These are phyloP conservation scores for Pythium biforme DNA, from an alignment of 352 stramenopile genomes.

Conservation along the genomic window DNA sequence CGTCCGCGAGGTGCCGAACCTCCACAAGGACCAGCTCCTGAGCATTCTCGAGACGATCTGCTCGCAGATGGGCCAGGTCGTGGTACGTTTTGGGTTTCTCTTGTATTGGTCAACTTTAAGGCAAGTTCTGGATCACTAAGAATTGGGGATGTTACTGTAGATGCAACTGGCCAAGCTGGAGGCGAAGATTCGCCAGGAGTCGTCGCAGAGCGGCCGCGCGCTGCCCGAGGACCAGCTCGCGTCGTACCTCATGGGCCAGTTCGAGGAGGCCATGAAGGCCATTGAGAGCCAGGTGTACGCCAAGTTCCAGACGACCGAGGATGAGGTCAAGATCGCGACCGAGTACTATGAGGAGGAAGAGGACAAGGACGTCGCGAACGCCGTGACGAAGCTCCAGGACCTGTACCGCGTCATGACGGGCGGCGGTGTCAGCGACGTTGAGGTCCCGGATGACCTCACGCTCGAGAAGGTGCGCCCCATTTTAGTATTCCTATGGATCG, in stretches of 20 bases:
- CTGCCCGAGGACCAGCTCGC: slow-evolving; percentile 83
- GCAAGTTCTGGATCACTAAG: not conserved
- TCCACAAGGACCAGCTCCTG: slow-evolving; percentile 86
- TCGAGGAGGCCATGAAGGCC: slow-evolving; percentile 89
- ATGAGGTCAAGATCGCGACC: slow-evolving; percentile 82
- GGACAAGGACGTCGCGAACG: slow-evolving; percentile 83
- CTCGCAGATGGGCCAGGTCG: slow-evolving; percentile 87
- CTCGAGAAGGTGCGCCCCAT: slow-evolving; percentile 54
- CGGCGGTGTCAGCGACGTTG: slow-evolving; percentile 75
- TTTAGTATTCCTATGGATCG: slow-evolving; percentile 3
- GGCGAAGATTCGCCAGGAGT: slow-evolving; percentile 88
- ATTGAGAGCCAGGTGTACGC: slow-evolving; percentile 88
- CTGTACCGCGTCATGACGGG: slow-evolving; percentile 88
- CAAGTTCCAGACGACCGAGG: slow-evolving; percentile 88
- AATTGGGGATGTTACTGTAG: slow-evolving; percentile 24
- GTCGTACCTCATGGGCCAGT: slow-evolving; percentile 88
- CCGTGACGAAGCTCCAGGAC: slow-evolving; percentile 85
- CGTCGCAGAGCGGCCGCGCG: slow-evolving; percentile 76
- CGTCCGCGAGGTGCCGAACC: slow-evolving; percentile 75
- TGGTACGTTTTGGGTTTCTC: slow-evolving; percentile 46
- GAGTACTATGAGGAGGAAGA: slow-evolving; percentile 89
- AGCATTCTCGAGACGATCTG: slow-evolving; percentile 88
- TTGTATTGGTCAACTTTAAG: not conserved
- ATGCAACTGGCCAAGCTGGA: slow-evolving; percentile 88
- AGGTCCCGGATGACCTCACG: slow-evolving; percentile 79